Percentiles rank a stretch among this genome's conserved stretches.
Conservation (phyloP, 1,284 basidiomycete genomes). For the Ceratorhiza oryzae-sativae region DNA sequence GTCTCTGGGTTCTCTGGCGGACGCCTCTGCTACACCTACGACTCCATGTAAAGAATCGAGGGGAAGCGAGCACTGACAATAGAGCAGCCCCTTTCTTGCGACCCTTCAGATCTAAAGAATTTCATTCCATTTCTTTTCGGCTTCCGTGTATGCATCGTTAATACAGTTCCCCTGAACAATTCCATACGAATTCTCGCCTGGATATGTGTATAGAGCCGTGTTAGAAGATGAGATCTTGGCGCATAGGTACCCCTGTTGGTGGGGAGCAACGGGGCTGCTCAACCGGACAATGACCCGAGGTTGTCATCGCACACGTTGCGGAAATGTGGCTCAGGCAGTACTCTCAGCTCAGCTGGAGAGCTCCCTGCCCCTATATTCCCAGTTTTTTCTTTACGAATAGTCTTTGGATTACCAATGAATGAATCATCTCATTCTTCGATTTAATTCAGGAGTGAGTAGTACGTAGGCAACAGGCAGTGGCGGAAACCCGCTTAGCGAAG, state of each 20-base stretch:
- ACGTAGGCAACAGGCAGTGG: no score
- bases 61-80: slow-evolving; percentile 6
- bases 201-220: neutral
- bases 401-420: neutral
- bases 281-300: neutral
- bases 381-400: neutral
- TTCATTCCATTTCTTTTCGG: neutral
- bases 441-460: no score
- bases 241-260: slow-evolving; percentile 20
- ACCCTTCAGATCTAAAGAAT: neutral
- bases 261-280: slow-evolving; percentile 7
- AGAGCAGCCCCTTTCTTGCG: slow-evolving; percentile 11
- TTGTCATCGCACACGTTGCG: neutral
- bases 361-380: neutral
- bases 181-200: neutral
- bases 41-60: slow-evolving; percentile 21
- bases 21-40: slow-evolving; percentile 31
- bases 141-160: slow-evolving; percentile 18
- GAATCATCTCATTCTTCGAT: neutral
- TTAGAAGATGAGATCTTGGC: slow-evolving; percentile 18
- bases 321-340: neutral
- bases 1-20: slow-evolving; percentile 26
- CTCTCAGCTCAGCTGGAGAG: neutral
- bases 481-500: no score
- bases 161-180: slow-evolving; percentile 18